Conservation (phyloP, 1,284 basidiomycete species). For the Taiwanofungus camphoratus region DNA sequence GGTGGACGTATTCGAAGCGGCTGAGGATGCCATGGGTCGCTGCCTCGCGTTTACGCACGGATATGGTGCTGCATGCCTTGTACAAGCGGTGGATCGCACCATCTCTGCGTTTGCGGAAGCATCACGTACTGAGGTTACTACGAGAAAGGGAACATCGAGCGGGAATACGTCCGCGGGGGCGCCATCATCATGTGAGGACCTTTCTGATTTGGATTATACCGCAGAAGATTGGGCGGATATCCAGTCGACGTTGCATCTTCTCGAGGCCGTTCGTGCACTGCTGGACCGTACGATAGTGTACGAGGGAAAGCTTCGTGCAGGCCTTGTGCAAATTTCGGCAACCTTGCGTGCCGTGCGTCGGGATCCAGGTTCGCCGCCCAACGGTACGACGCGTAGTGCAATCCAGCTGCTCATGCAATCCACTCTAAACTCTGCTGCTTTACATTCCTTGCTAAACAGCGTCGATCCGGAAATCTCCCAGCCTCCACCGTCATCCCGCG, state of each 20-base stretch:
- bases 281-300: slow-evolving; percentile 62
- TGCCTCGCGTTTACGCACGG: slow-evolving; percentile 83
- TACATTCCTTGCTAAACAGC: slow-evolving; percentile 59
- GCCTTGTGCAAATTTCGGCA: slow-evolving; percentile 53
- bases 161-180: slow-evolving; percentile 12
- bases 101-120: slow-evolving; percentile 63
- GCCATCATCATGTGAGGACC: slow-evolving; percentile 45
- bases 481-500: slow-evolving; percentile 16
- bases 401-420: slow-evolving; percentile 75
- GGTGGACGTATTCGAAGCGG: slow-evolving; percentile 66
- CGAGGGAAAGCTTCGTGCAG: slow-evolving; percentile 59
- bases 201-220: slow-evolving; percentile 81
- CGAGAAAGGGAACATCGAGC: slow-evolving; percentile 22
- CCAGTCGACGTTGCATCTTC: slow-evolving; percentile 75
- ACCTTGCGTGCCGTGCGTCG: slow-evolving; percentile 50
- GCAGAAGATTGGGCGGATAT: slow-evolving; percentile 83
- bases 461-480: slow-evolving; percentile 38
- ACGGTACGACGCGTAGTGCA: slow-evolving; percentile 64
- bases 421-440: slow-evolving; percentile 72
- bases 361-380: slow-evolving; percentile 44
- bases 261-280: slow-evolving; percentile 70
- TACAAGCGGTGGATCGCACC: slow-evolving; percentile 69
- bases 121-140: slow-evolving; percentile 49
- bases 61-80: slow-evolving; percentile 69
- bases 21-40: slow-evolving; percentile 73